phyloP scores from a whole-genome alignment of 371 early-diverging fungal species.

The Nosema muscidifuracis region DNA sequence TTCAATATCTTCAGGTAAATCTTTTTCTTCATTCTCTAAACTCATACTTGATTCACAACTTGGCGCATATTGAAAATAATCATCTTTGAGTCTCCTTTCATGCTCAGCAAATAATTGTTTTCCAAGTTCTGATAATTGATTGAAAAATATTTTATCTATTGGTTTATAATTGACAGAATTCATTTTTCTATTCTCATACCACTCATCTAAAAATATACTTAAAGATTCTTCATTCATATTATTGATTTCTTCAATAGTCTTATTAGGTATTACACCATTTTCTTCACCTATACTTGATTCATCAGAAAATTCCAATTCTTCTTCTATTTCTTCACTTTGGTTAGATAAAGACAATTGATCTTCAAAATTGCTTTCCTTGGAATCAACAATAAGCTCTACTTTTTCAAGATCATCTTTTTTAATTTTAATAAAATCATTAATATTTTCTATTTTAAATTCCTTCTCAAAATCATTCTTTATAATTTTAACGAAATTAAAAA shows the following conservation, averaged over 20 bases:
- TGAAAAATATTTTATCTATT: neutral
- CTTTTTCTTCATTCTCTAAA: too few relatives aligned
- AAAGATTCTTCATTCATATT: neutral
- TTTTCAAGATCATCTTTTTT: too few relatives aligned
- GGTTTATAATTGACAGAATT: neutral
- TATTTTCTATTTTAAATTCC: too few relatives aligned
- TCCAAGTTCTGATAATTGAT: neutral
- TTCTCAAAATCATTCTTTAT: too few relatives aligned
- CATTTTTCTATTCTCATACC: neutral
- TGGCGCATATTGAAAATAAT: neutral
- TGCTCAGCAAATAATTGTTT: neutral
- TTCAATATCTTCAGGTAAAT: neutral
- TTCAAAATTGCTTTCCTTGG: neutral
- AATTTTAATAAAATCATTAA: too few relatives aligned
- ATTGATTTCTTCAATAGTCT: neutral
- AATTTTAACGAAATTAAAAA: too few relatives aligned
- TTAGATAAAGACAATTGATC: neutral
- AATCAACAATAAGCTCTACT: too few relatives aligned
- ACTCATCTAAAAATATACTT: neutral
- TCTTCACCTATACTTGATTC: neutral
- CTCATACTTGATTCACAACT: neutral
- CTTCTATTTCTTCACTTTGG: neutral
- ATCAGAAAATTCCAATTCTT: neutral
- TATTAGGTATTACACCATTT: neutral
- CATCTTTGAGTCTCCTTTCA: neutral